phyloP scores from a whole-genome alignment of 2,329 filamentous ascomycete species.

The Cytospora piceae region DNA sequence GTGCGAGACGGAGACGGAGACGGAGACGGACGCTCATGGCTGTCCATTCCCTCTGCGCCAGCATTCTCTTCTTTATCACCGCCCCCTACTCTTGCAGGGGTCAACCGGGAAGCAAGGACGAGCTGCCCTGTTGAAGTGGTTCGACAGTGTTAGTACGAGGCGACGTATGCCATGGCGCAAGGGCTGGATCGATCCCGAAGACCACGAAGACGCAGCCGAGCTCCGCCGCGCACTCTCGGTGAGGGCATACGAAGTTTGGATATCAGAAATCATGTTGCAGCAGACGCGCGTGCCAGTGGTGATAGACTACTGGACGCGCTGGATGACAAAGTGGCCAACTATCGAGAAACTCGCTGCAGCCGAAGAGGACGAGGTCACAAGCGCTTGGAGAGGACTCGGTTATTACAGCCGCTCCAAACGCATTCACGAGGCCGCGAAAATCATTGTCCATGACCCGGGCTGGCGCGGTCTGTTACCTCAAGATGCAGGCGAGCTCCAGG shows the following conservation, averaged over 20 bases:
- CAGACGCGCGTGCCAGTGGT: slow-evolving; percentile 67
- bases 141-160: slow-evolving; percentile 49
- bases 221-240: slow-evolving; percentile 51
- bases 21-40: slow-evolving; percentile 29
- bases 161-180: slow-evolving; percentile 66
- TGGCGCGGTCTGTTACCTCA: slow-evolving; percentile 56
- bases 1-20: slow-evolving; percentile 11
- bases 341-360: slow-evolving; percentile 60
- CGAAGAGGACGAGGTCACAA: slow-evolving; percentile 57
- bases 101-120: slow-evolving; percentile 38
- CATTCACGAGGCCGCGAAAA: slow-evolving; percentile 59
- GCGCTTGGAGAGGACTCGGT: slow-evolving; percentile 63
- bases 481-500: slow-evolving; percentile 49
- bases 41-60: slow-evolving; percentile 35
- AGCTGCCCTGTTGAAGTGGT: slow-evolving; percentile 53
- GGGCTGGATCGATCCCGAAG: slow-evolving; percentile 54
- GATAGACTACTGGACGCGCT: slow-evolving; percentile 65
- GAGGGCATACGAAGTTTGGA: slow-evolving; percentile 68
- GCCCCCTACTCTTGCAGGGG: slow-evolving; percentile 52
- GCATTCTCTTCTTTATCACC: slow-evolving; percentile 53
- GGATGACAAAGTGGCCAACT: slow-evolving; percentile 65
- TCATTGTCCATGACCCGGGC: slow-evolving; percentile 48
- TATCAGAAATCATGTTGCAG: slow-evolving; percentile 70
- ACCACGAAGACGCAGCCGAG: slow-evolving; percentile 36
- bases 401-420: slow-evolving; percentile 68